phyloP scores from a whole-genome alignment of 805 yeast species.

The Saturnispora hagleri region DNA sequence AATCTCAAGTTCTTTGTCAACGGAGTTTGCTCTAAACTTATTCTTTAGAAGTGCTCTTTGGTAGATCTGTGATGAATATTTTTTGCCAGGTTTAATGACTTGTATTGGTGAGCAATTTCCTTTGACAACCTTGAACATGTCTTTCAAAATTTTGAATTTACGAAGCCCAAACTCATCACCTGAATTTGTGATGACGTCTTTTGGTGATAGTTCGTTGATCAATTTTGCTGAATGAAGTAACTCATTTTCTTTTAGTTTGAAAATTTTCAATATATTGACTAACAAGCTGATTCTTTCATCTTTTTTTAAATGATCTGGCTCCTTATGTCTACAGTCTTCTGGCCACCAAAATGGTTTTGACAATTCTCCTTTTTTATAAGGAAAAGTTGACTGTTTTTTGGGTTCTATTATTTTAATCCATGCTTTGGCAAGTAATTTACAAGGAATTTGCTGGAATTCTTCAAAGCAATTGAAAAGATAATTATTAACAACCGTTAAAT shows the following conservation, averaged over 20 bases:
- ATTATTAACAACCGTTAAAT: slow-evolving; percentile 16
- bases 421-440: slow-evolving; percentile 53
- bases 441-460: slow-evolving; percentile 40
- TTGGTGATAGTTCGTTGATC: slow-evolving; percentile 18
- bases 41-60: slow-evolving; percentile 4
- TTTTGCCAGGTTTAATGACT: slow-evolving; percentile 26
- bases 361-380: slow-evolving; percentile 45
- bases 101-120: slow-evolving; percentile 7
- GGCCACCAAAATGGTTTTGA: slow-evolving; percentile 74
- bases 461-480: slow-evolving; percentile 27
- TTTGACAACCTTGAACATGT: slow-evolving; percentile 21
- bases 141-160: slow-evolving; percentile 17
- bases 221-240: slow-evolving; percentile 17
- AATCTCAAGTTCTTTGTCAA: not conserved
- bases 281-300: slow-evolving; percentile 45
- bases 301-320: slow-evolving; percentile 66
- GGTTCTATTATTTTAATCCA: slow-evolving; percentile 67
- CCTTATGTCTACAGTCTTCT: slow-evolving; percentile 42
- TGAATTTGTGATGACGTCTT: slow-evolving; percentile 11
- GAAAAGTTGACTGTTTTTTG: slow-evolving; percentile 49
- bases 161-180: slow-evolving; percentile 18
- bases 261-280: slow-evolving; percentile 29
- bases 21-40: not conserved
- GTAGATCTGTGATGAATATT: slow-evolving; percentile 22
- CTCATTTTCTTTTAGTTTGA: slow-evolving; percentile 17